Base-by-base conservation (phyloP, 495 filamentous ascomycete genomes). In the Podospora anserina region DNA sequence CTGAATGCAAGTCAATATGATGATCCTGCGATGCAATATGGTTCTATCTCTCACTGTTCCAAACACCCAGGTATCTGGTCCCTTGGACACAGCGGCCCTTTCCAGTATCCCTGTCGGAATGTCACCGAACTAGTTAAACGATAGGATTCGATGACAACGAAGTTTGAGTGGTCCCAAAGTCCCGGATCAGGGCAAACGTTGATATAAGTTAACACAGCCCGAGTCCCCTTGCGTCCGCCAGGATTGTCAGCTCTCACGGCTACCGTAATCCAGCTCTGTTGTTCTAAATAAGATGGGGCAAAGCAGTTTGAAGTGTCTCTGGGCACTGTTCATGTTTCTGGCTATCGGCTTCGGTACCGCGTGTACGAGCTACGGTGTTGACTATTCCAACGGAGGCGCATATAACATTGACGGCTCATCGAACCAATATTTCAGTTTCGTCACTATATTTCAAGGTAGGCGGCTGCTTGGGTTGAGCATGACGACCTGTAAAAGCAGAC, bases 331-430 rank as follows among this genome's bases (percentile, higher is more conserved):
- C 57, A 64, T 68, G 11, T 32, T 77, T 63, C 61, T 81, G 39
- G 66, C 70, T 39, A 39, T 75, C n/a, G 68, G 73, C 19, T 76
- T 69, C 28, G 66, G 71, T 49, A 78, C 80, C 44, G 73, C 72
- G 7, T 82, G 80, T 61, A 71, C 73, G 13, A 80, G 77, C 66
- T 82, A 80, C 62, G 80, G 80, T 5, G 78, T 82, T 54, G 78
- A 82, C 57, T 82, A 78, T 55, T 73, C 79, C 62, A 81, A 79
- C 60, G 79, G 79, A 2, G 80, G 80, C 4, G 69, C 74, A 15
- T 82, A 82, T 64, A 75, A 81, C 66, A 80, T 82, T 55, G 80
- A 82, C 64, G 55, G 69, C 2, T 66, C 78, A 4, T 82, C 79
- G 26, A 78, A 77, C 61, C 75, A 79, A 20, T 79, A 79, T 62